Evolutionary conservation across 2,329 filamentous ascomycete species (phyloP).

Genomic region (Aureobasidium melanogenum): DNA sequence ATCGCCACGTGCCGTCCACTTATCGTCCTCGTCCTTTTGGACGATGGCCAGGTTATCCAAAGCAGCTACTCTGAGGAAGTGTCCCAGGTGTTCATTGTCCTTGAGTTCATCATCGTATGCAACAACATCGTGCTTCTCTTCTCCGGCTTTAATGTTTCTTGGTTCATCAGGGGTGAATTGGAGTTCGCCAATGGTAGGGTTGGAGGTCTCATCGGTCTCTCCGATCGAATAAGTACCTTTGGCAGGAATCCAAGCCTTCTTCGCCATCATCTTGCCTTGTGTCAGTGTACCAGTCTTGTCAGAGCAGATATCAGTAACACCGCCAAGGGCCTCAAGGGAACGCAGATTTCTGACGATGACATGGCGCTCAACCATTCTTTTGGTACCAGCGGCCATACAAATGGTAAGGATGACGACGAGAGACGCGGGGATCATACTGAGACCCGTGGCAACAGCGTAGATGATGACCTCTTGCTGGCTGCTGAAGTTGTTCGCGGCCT

Average conservation of each 20-base stretch:
- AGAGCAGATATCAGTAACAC: constrained; percentile 54
- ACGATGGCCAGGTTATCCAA: constrained; percentile 59
- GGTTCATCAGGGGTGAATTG: constrained; percentile 14
- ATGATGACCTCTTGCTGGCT: constrained; percentile 53
- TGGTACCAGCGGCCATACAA: constrained; percentile 47
- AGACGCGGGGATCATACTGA: constrained; percentile 54
- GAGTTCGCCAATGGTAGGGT: constrained; percentile 56
- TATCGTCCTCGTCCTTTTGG: constrained; percentile 43
- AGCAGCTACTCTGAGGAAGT: constrained; percentile 53
- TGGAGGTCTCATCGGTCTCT: constrained; percentile 47
- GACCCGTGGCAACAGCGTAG: constrained; percentile 52
- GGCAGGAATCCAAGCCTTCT: constrained; percentile 52
- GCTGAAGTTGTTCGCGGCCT: constrained; percentile 52
- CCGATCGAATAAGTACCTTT: constrained; percentile 54
- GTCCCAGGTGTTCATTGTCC: constrained; percentile 2
- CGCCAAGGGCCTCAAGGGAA: constrained; percentile 56
- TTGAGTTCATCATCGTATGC: constrained; percentile 7
- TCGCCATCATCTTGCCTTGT: constrained; percentile 53
- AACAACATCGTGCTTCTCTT: constrained; percentile 9
- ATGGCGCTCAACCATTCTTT: constrained; percentile 55
- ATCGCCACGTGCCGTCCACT: constrained; percentile 58
- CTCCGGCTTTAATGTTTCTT: constrained; percentile 11
- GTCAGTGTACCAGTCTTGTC: constrained; percentile 59
- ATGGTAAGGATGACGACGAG: constrained; percentile 31
- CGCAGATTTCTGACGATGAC: constrained; percentile 59